Base-by-base conservation (phyloP, 1,284 basidiomycete genomes). In the Ustilago sp. region DNA sequence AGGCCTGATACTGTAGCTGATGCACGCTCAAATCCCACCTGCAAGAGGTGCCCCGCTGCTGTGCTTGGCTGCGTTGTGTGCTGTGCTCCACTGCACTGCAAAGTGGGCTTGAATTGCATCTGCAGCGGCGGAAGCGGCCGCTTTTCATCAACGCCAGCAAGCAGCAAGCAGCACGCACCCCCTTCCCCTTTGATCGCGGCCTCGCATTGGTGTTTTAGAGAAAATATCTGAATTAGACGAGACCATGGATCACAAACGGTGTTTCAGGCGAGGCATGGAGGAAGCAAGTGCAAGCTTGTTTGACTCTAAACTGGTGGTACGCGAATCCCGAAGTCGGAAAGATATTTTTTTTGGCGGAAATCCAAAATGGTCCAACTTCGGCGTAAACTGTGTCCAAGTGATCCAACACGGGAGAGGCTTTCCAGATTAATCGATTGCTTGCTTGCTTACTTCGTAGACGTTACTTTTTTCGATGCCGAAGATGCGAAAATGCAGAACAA, bases 1-100 rank as follows among this genome's bases (percentile, higher is more conserved):
- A 50, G 19, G 12, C 8, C 50, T 17, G 50, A 19, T 55, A 38
- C 53, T 45, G 43, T 19, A 19, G 52, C 5, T 48, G 23, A 13
- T 55, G 19, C 38, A 36, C 8, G 13, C 23, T 17, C 53, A 55
- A 55, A 55, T 55, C 53, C 53, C 53, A 55, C 41, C 53, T 55
- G 53, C 53, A 55, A 32, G 48, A 11, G 48, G 31, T 45, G n/a
- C 43, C 8, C n/a, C 2, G 43, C 43, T 45, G 43, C 43, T 45
- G 19, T 13, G 13, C 6, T 41, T 41, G 6, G 39, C 39, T 43
- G 39, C 11, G 39, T 17, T 43, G 39, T n/a, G 13, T 43, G 39
- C 23, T 28, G 38, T 43, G 39, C 23, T 28, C 4, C 38, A 11
- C 11, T 48, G 47, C 19, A 48, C 7, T 11, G 13, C 47, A 50